Evolutionary conservation across 2,329 filamentous ascomycete species (phyloP), one percentile per base, ranked within the genome.

Genomic region (Botryosphaeria dothidea): DNA sequence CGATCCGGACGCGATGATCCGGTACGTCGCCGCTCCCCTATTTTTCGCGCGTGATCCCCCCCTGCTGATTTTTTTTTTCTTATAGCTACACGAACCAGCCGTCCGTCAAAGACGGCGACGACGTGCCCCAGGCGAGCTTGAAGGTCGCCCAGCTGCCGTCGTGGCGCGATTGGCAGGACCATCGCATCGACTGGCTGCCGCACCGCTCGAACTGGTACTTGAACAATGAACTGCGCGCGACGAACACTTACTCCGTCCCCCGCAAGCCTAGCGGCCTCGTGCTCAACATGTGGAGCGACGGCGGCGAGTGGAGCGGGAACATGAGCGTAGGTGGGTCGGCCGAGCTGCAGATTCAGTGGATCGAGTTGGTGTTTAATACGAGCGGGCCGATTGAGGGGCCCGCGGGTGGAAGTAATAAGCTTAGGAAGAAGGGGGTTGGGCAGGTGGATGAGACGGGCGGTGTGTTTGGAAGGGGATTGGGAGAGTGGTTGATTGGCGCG

Each of bases 211-310:
- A 81, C 23, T 89, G 86, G 86, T 88, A 81, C 68, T 79, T 86
- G 21, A 78, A 87, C 68, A 83, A 81, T 34, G 71, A 78, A 41
- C 74, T 84, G 69, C 78, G 83, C 1, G 82, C 84, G 2, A 81
- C 77, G 23, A 87, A 86, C 68, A 78, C 78, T 3, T 86, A 86
- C 69, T 84, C 86, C 65, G 82, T 84, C 15, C 86, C 87, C 0
- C 77, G 79, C 25, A 82, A 85, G 57, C 77, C 82, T 4, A 82
- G 82, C 38, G 80, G 81, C 62, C 73, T 89, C 56, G 81, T 86
- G 31, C 77, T 89, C 69, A 89, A 88, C 69, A 80, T 85, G 54
- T 89, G 86, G 86, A 84, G 84, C 64, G 83, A 88, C 67, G 86
- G 86, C 21, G 85, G 86, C 4, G 75, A 77, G 54, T 89, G 86